A percentile compares a stretch with the other conserved stretches of the same genome.
Evolutionary conservation across 1,284 basidiomycete species (phyloP).

Genomic region (Pascua guehoae): DNA sequence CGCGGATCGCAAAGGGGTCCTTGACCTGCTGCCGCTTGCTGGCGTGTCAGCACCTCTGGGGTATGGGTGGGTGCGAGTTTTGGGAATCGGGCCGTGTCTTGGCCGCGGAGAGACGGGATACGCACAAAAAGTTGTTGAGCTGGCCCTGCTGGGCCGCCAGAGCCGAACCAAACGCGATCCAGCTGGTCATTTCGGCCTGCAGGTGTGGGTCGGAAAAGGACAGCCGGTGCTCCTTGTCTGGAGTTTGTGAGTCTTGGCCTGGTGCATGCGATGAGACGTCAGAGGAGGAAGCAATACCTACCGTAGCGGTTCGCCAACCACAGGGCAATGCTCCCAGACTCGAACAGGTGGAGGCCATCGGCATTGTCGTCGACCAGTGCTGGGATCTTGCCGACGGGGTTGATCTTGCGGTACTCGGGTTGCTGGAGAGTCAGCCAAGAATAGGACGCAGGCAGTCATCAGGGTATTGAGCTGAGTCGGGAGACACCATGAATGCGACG

Average conservation of each 20-base stretch:
- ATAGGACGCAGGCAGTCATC: not conserved
- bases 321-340: not conserved
- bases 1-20: too few relatives aligned
- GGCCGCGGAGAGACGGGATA: too few relatives aligned
- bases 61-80: too few relatives aligned
- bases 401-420: conserved; percentile 61
- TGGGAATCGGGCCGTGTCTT: too few relatives aligned
- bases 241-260: not conserved
- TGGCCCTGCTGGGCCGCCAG: conserved; percentile 52
- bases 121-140: conserved; percentile 46
- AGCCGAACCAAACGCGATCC: conserved; percentile 62
- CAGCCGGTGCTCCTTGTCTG: conserved; percentile 55
- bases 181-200: conserved; percentile 62
- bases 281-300: too few relatives aligned
- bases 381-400: conserved; percentile 65
- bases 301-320: not conserved
- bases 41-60: too few relatives aligned
- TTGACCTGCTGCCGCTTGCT: too few relatives aligned
- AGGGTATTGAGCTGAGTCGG: too few relatives aligned
- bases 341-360: too few relatives aligned
- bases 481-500: not conserved
- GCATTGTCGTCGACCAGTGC: conserved; percentile 23
- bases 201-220: conserved; percentile 54
- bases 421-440: conserved; percentile 40
- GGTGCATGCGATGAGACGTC: too few relatives aligned